These are phyloP conservation scores for Fusarium veterinarium DNA, from an alignment of 2,329 filamentous ascomycete species.

Conservation along the genomic window DNA sequence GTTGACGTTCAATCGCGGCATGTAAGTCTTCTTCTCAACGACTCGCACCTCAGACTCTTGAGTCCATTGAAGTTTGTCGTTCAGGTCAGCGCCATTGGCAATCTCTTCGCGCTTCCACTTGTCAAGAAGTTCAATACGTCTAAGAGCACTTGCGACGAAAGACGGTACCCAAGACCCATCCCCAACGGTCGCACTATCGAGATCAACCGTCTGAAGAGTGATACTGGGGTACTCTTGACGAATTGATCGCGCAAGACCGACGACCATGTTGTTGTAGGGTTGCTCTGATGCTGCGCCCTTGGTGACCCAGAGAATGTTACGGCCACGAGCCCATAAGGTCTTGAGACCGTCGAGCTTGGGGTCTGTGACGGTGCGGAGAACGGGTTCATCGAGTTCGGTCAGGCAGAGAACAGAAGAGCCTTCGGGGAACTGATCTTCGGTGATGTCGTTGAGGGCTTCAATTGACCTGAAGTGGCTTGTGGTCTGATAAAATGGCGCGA, in stretches of 20 bases:
- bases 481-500: background rate
- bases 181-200: background rate
- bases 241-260: constrained; percentile 10
- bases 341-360: background rate
- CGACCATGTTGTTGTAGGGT: constrained; percentile 15
- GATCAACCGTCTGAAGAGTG: background rate
- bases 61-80: background rate
- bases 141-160: background rate
- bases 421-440: background rate
- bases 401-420: background rate
- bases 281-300: constrained; percentile 3
- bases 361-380: background rate
- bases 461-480: background rate
- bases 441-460: background rate
- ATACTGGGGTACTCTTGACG: constrained; percentile 8
- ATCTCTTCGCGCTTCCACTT: constrained; percentile 12
- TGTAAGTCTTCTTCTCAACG: background rate
- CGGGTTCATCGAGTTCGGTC: background rate
- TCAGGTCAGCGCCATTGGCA: background rate
- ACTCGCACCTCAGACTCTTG: constrained; percentile 7
- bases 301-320: constrained; percentile 15
- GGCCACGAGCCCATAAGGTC: background rate
- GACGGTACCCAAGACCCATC: background rate
- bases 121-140: background rate
- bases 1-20: constrained; percentile 1